These are phyloP conservation scores for Silybum marianum DNA, from an alignment of 129 eudicot genomes.

Conservation along the genomic window DNA sequence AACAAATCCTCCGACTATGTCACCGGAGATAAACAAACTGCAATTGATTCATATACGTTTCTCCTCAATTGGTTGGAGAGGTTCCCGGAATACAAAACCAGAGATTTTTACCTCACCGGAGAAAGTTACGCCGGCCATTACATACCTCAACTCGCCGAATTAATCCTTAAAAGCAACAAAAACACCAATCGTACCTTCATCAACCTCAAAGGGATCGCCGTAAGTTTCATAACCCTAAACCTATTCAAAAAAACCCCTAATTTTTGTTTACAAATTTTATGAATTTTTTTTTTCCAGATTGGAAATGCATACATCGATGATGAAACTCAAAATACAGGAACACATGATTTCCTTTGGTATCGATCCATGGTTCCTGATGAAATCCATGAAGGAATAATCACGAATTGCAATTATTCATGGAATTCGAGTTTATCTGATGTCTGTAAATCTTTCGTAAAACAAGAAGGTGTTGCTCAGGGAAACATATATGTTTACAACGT, in stretches of 20 bases:
- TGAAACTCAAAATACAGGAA: constrained; percentile 35
- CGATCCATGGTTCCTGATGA: constrained; percentile 49
- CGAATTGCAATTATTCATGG: constrained; percentile 42
- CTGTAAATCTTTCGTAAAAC: constrained; percentile 19
- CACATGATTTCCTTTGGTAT: constrained; percentile 44
- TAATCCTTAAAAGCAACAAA: constrained; percentile 36
- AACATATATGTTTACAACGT: constrained; percentile 42
- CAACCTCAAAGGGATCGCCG: constrained; percentile 57
- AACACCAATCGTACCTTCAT: constrained; percentile 37
- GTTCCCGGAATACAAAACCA: constrained; percentile 68
- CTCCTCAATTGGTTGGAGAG: constrained; percentile 74
- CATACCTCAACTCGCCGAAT: constrained; percentile 42
- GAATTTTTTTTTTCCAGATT: constrained; percentile 36
- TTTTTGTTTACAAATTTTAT: not conserved
- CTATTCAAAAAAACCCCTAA: not conserved
- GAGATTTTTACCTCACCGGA: constrained; percentile 71
- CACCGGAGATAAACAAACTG: constrained; percentile 48
- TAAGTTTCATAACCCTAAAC: constrained; percentile 29
- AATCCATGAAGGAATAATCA: constrained; percentile 42
- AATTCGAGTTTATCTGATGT: constrained; percentile 25
- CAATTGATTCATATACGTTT: constrained; percentile 60
- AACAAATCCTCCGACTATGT: constrained; percentile 64
- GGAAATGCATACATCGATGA: constrained; percentile 59
- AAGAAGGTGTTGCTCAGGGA: constrained; percentile 29
- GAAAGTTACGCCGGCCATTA: constrained; percentile 90